Evolutionary conservation across 805 yeast genomes (phyloP), one percentile per base, ranked within the genome.

Genomic region (Ogataea glucozyma): DNA sequence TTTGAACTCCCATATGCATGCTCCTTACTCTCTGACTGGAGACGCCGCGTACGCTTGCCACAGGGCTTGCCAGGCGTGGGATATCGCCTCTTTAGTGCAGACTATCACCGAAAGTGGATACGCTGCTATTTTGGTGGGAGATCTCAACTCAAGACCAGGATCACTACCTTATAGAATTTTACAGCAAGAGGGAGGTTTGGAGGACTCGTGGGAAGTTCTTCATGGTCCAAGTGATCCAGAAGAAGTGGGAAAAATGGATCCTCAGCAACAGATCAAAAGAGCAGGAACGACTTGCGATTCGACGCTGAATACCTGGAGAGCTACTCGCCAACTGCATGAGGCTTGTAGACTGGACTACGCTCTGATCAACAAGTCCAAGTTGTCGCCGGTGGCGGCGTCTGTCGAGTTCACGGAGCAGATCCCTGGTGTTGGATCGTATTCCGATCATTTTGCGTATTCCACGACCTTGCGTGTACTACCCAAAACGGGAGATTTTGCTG

Each of bases 51-150:
- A 93, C 59, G 71, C 81, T 3, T 86, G 96, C 53, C 98, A 93
- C 59, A 71, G 99, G 37, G 82, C 97, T 0, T 78, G 93, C 44
- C 99, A 93, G 64, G 97, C 98, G 1, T 93, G 98, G 98, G 97
- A 90, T 61, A 78, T 93, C 61, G 75, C 93, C 24, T 76, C 79
- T 39, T 46, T 89, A 26, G 80, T 85, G 1, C 72, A 72, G 13
- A 63, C 81, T 26, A 74, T 90, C 34, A 71, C 72, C 33, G 71
- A 70, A 42, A 84, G 91, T 0, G 96, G 97, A 0, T 85, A 88
- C 61, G 84, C 90, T 1, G 91, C 87, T 0, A 75, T 93, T 22
- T 80, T 89, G 40, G 97, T 90, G 23, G 99, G 99, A 2, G 99
- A 93, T 64, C 73, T 93, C 58, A 93, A 93, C 61, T 85, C 93